Conservation (phyloP, 2,329 filamentous ascomycete genomes). For the Magnaporthiopsis poae region DNA sequence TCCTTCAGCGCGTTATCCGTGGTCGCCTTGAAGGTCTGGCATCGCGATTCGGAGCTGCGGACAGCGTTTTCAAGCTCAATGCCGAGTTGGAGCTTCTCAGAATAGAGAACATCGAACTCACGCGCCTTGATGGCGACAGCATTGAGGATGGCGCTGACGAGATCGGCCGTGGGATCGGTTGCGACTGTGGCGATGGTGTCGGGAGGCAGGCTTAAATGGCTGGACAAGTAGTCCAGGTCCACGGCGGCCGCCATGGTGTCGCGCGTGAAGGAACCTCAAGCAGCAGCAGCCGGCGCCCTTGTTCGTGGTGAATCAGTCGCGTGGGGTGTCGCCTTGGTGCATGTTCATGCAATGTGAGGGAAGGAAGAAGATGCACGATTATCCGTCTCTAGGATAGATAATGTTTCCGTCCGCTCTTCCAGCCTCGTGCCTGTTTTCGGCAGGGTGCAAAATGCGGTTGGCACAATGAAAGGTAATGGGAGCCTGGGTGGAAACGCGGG, state of each 20-base stretch:
- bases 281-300: neutral
- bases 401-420: neutral
- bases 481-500: neutral
- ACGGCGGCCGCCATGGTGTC: slow-evolving; percentile 49
- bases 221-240: slow-evolving; percentile 64
- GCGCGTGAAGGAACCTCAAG: neutral
- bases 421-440: neutral
- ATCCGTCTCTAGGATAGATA: neutral
- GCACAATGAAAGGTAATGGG: neutral
- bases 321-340: neutral
- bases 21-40: slow-evolving; percentile 69
- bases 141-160: slow-evolving; percentile 65
- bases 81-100: slow-evolving; percentile 79
- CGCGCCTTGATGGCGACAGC: slow-evolving; percentile 70
- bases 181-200: slow-evolving; percentile 50
- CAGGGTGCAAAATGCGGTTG: neutral
- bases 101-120: slow-evolving; percentile 70
- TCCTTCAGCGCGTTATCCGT: slow-evolving; percentile 78
- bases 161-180: slow-evolving; percentile 63
- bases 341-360: neutral
- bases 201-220: slow-evolving; percentile 60
- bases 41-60: slow-evolving; percentile 70
- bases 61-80: slow-evolving; percentile 90
- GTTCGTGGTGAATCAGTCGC: neutral
- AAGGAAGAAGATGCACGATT: neutral